A percentile compares a stretch with the other conserved stretches of the same genome.
Evolutionary conservation across 441 rosid genomes (phyloP).

Genomic region (Biscutella auriculata): DNA sequence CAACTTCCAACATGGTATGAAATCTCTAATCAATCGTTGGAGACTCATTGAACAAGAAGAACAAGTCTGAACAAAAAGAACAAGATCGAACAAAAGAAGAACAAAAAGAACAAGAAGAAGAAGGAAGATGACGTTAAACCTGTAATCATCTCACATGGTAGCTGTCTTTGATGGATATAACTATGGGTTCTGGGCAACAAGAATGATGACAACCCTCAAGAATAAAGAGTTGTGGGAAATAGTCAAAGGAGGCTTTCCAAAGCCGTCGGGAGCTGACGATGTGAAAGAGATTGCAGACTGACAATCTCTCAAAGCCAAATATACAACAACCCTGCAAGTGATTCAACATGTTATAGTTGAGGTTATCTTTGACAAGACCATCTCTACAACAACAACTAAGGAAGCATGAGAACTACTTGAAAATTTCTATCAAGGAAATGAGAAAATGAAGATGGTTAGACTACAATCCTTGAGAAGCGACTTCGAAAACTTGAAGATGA

Average conservation of each 20-base stretch:
- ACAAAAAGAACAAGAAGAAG: too few relatives aligned
- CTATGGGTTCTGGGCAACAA: not conserved
- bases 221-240: not conserved
- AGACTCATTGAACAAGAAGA: too few relatives aligned
- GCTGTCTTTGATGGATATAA: not conserved
- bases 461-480: not conserved
- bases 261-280: not conserved
- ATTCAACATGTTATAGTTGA: not conserved
- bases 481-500: slow-evolving; percentile 4
- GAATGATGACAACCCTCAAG: not conserved
- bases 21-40: too few relatives aligned
- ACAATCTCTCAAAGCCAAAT: not conserved
- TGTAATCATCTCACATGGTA: not conserved
- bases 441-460: not conserved
- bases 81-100: too few relatives aligned
- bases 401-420: not conserved
- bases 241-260: not conserved
- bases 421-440: not conserved
- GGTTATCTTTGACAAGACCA: not conserved
- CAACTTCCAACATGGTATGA: too few relatives aligned
- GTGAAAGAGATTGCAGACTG: not conserved
- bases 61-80: too few relatives aligned
- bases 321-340: not conserved
- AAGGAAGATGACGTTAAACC: too few relatives aligned
- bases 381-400: not conserved